Evolutionary conservation across 2,329 filamentous ascomycete genomes (phyloP).

Genomic region (Aspergillus eucalypticola): DNA sequence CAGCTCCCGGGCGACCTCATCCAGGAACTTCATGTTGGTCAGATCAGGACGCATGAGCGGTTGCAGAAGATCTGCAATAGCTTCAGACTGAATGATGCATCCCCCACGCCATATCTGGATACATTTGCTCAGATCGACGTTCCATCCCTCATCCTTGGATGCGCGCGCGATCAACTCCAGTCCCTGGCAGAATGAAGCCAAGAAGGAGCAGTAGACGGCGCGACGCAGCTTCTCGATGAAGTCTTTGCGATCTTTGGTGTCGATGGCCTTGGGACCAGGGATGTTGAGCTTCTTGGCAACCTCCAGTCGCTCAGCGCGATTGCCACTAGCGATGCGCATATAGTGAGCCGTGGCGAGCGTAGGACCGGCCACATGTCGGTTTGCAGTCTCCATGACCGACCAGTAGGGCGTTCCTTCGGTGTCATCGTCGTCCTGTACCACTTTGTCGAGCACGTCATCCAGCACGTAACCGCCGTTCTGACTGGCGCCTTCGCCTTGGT

Average conservation of each 20-base stretch:
- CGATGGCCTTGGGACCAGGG: slow-evolving; percentile 40
- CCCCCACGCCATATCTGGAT: slow-evolving; percentile 66
- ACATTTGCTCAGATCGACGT: slow-evolving; percentile 43
- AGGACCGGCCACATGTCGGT: slow-evolving; percentile 63
- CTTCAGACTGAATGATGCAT: slow-evolving; percentile 70
- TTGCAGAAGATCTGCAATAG: slow-evolving; percentile 62
- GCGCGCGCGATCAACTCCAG: slow-evolving; percentile 64
- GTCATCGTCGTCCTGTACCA: slow-evolving; percentile 67
- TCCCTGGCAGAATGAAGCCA: slow-evolving; percentile 66
- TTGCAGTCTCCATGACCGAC: slow-evolving; percentile 63
- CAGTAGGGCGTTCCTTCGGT: slow-evolving; percentile 69
- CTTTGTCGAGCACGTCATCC: slow-evolving; percentile 66
- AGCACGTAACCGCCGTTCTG: slow-evolving; percentile 54
- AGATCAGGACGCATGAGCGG: slow-evolving; percentile 29
- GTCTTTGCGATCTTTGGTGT: slow-evolving; percentile 37
- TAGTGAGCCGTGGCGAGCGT: slow-evolving; percentile 65
- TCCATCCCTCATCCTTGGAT: slow-evolving; percentile 61
- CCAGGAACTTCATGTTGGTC: slow-evolving; percentile 43
- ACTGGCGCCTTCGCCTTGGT: slow-evolving; percentile 34
- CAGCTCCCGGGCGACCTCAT: slow-evolving; percentile 56
- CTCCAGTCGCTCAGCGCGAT: slow-evolving; percentile 56
- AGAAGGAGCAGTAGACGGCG: slow-evolving; percentile 63
- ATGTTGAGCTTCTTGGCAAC: slow-evolving; percentile 53
- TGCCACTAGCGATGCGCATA: slow-evolving; percentile 64
- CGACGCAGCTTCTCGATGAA: slow-evolving; percentile 61